Evolutionary conservation across 495 filamentous ascomycete genomes (phyloP), one percentile per base, ranked within the genome.

Genomic region (Thozetella sp.): DNA sequence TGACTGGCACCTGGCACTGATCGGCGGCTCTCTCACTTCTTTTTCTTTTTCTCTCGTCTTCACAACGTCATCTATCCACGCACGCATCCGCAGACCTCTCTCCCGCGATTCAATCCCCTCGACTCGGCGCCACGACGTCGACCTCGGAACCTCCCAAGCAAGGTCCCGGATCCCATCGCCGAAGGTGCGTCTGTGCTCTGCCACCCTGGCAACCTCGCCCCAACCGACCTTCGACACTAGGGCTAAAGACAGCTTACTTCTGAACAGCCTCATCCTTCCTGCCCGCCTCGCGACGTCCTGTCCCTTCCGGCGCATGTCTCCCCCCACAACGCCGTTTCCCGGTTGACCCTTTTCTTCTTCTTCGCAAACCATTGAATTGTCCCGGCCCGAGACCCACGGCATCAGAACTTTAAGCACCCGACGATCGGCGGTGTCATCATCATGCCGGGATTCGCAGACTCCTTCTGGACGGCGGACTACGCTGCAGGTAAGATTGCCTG

Each of bases 391-490:
- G 43, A 48, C 55, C 22, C 55, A 50, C 37, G 25, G 25, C 55
- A 13, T 9, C 23, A 37, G 30, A 37, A 37, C 30, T 15, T 37
- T 37, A 37, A 48, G 3, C 3, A 22, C 45, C 48, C 37, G 48
- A 27, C 60, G 53, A 64, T 55, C 54, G 60, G 51, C 48, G 59
- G 53, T 54, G 45, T 19, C 13, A 45, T 54, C 57, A 74, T 68
- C 60, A 94, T 94, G 92, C 89, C 90, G 62, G 85, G 90, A 43
- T 97, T 97, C 76, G 87, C 92, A 61, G 92, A 94, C 77, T 96
- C 93, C 4, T 97, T 97, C 76, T 97, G 93, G 93, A 93, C 93
- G 58, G 86, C 86, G 64, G 93, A 97, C 79, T 97, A 97, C 76
- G 91, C 93, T 63, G 89, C 89, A 75, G 93, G 88, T 90, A 74